phyloP scores from a whole-genome alignment of 2,329 filamentous ascomycete species.

The Colletotrichum sp. region DNA sequence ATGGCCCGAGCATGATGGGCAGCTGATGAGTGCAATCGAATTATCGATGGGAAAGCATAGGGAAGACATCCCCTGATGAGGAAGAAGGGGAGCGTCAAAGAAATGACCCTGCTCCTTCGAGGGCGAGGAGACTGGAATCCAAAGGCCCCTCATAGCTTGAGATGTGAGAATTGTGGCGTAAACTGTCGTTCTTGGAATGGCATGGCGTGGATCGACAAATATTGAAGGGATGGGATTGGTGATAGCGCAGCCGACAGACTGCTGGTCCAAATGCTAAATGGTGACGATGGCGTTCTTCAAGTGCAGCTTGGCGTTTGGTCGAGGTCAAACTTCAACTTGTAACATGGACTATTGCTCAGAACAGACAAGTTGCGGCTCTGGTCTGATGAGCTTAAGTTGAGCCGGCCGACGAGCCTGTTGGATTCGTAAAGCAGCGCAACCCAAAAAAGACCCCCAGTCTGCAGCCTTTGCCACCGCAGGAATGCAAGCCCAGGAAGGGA shows the following conservation, averaged over 20 bases:
- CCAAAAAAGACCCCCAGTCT: neutral
- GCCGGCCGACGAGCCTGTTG: neutral
- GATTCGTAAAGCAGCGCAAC: neutral
- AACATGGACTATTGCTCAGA: neutral
- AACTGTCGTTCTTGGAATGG: slow-evolving; percentile 1
- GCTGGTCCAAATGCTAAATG: neutral
- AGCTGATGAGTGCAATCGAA: neutral
- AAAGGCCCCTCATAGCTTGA: neutral
- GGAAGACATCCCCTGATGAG: neutral
- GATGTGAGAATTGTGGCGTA: slow-evolving; percentile 11
- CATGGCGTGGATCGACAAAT: slow-evolving; percentile 13
- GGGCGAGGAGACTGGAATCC: slow-evolving; percentile 8
- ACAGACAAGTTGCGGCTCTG: neutral
- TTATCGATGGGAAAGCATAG: neutral
- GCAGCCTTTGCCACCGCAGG: neutral
- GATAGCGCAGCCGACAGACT: neutral
- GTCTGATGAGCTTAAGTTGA: neutral
- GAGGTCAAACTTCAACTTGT: neutral
- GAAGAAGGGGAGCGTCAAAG: neutral
- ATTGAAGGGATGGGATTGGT: slow-evolving; percentile 20
- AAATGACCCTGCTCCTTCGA: neutral
- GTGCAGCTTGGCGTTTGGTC: neutral
- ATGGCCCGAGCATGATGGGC: slow-evolving; percentile 24
- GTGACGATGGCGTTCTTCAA: neutral
- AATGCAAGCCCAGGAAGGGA: neutral